phyloP scores from a whole-genome alignment of 306 rosid species.

The Citrullus mucosospermus region DNA sequence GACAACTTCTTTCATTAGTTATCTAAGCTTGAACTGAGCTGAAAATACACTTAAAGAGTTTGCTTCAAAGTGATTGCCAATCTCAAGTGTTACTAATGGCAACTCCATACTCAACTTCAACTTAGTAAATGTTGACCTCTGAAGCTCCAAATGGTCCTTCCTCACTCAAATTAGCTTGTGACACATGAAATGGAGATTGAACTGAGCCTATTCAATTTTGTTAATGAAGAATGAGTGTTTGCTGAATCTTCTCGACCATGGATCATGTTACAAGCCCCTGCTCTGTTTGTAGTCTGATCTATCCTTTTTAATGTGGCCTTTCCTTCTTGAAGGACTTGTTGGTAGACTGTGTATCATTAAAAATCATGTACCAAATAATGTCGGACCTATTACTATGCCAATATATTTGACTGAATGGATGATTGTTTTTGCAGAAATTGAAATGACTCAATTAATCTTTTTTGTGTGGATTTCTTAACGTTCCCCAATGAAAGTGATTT shows the following conservation, averaged over 20 bases:
- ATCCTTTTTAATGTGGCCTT: neutral
- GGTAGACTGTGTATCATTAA: neutral
- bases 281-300: neutral
- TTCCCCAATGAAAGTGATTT: slow-evolving; percentile 15
- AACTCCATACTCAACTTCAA: too few relatives aligned
- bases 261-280: too few relatives aligned
- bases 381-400: neutral
- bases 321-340: neutral
- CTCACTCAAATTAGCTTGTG: too few relatives aligned
- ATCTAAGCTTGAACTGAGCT: too few relatives aligned
- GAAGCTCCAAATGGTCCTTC: too few relatives aligned
- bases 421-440: slow-evolving; percentile 32
- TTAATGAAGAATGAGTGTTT: neutral
- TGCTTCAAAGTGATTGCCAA: too few relatives aligned
- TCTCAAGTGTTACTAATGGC: too few relatives aligned
- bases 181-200: too few relatives aligned
- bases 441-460: slow-evolving; percentile 5
- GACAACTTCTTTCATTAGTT: too few relatives aligned
- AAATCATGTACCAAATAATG: neutral
- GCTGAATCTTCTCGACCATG: too few relatives aligned
- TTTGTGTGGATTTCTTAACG: slow-evolving; percentile 12
- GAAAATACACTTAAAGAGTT: too few relatives aligned
- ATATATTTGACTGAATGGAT: neutral
- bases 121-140: too few relatives aligned
- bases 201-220: neutral